Conservation (phyloP, 768 basidiomycete genomes). For the Hygrocybe coccinea region DNA sequence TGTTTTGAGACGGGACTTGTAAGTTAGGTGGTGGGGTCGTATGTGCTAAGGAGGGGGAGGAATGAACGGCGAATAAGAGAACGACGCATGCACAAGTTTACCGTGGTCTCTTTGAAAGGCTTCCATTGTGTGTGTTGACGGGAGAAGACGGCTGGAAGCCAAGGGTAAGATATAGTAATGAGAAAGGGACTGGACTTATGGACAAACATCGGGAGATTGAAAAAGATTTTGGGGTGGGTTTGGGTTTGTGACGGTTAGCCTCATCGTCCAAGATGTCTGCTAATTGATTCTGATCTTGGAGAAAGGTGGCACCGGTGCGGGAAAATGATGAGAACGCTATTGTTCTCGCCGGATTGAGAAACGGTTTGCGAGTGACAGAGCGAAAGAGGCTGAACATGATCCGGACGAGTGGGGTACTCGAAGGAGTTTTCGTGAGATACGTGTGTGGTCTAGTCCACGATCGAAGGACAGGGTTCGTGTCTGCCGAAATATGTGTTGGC, state of each 20-base stretch:
- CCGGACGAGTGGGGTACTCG: background rate
- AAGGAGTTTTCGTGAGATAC: background rate
- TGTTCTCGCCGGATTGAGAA: background rate
- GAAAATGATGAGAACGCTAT: background rate
- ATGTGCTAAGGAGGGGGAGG: conserved; percentile 36
- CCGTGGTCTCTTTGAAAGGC: conserved; percentile 4
- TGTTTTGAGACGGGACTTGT: conserved; percentile 32
- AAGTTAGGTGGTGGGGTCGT: conserved; percentile 41
- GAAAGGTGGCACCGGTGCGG: background rate
- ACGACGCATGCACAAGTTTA: conserved; percentile 2
- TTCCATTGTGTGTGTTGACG: conserved; percentile 8
- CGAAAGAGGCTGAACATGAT: conserved; percentile 7
- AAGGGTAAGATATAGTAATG: background rate
- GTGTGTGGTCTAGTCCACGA: no score
- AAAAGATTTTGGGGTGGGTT: background rate
- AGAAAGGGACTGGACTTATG: background rate
- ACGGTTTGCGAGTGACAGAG: background rate
- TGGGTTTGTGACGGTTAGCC: background rate
- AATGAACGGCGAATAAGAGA: conserved; percentile 1
- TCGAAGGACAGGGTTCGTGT: no score
- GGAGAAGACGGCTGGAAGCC: background rate
- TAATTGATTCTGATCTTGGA: background rate
- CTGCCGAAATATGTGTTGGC: background rate
- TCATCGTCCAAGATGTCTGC: background rate
- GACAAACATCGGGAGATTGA: background rate